phyloP scores from a whole-genome alignment of 768 basidiomycete genomes.

The Russula vinacea region DNA sequence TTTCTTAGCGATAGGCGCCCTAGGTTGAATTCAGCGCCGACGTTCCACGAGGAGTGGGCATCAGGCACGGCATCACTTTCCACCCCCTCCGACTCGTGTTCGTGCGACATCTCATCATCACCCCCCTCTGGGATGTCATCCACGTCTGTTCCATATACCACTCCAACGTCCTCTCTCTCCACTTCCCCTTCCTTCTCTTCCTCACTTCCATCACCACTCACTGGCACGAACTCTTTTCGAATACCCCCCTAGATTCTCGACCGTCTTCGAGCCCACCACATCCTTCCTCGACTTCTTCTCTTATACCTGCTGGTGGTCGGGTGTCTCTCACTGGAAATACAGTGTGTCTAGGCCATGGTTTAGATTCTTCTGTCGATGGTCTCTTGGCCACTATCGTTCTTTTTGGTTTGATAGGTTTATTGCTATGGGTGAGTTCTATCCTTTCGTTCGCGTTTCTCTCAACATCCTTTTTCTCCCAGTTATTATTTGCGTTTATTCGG shows the following conservation, averaged over 20 bases:
- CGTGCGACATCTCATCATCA: conserved; percentile 5
- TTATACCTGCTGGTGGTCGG: conserved; percentile 25
- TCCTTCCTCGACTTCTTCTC: conserved; percentile 22
- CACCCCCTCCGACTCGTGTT: conserved; percentile 16
- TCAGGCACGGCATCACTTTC: conserved; percentile 2
- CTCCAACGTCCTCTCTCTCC: conserved; percentile 7
- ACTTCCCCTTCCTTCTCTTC: conserved; percentile 13
- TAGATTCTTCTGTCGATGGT: conserved; percentile 63
- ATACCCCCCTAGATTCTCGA: conserved; percentile 8
- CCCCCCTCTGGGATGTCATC: neutral
- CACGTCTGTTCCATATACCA: neutral
- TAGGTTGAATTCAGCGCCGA: conserved; percentile 22
- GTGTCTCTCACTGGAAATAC: conserved; percentile 33
- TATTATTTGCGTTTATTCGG: conserved; percentile 63
- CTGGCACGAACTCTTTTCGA: conserved; percentile 22
- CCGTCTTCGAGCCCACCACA: conserved; percentile 13
- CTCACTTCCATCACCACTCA: neutral
- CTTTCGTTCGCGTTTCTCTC: conserved; percentile 12
- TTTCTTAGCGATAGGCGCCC: conserved; percentile 14
- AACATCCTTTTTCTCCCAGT: conserved; percentile 38
- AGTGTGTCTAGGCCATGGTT: conserved; percentile 61
- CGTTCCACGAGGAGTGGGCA: conserved; percentile 8
- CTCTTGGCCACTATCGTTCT: conserved; percentile 56
- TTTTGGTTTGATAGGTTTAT: conserved; percentile 56
- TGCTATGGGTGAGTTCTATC: conserved; percentile 59